A percentile compares a stretch with the other conserved stretches of the same genome.
These are phyloP conservation scores for Neopestalotiopsis rosae DNA, from an alignment of 2,329 filamentous ascomycete genomes.

Conservation along the genomic window DNA sequence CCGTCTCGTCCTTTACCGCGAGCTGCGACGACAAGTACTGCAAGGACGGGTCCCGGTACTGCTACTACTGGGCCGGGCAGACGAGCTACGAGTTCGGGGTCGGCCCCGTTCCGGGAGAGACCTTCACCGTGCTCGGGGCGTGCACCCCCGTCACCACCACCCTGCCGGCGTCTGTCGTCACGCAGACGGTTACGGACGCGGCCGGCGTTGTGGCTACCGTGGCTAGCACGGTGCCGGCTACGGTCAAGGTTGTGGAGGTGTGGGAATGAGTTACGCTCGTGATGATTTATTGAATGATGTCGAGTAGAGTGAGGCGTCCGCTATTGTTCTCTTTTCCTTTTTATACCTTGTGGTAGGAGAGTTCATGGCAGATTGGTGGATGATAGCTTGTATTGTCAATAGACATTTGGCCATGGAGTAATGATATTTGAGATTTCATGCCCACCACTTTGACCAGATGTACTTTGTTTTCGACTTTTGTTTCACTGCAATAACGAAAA, in stretches of 20 bases:
- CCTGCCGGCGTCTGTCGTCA: neutral
- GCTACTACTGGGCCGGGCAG: conserved; percentile 45
- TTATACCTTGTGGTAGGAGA: too few species aligned
- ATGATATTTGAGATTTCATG: too few species aligned
- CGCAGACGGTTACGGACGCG: neutral
- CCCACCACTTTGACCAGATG: too few species aligned
- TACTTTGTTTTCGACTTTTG: too few species aligned
- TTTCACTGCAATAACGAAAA: too few species aligned
- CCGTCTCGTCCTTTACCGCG: conserved; percentile 22
- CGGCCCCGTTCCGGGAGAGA: conserved; percentile 44
- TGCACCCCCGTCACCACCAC: conserved; percentile 4
- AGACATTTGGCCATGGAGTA: too few species aligned
- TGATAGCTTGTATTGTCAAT: too few species aligned
- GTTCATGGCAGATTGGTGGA: too few species aligned
- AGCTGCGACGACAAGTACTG: conserved; percentile 43
- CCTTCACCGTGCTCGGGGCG: conserved; percentile 20
- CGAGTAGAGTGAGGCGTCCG: too few species aligned
- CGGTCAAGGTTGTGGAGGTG: neutral
- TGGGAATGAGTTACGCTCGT: neutral
- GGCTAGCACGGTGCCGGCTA: neutral
- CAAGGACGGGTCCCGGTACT: conserved; percentile 40
- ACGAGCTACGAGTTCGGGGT: conserved; percentile 39
- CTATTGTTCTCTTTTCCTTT: too few species aligned
- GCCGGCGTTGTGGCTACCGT: neutral
- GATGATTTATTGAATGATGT: neutral